These are phyloP conservation scores for Fomitopsis betulina DNA, from an alignment of 1,284 basidiomycete species.

Conservation along the genomic window DNA sequence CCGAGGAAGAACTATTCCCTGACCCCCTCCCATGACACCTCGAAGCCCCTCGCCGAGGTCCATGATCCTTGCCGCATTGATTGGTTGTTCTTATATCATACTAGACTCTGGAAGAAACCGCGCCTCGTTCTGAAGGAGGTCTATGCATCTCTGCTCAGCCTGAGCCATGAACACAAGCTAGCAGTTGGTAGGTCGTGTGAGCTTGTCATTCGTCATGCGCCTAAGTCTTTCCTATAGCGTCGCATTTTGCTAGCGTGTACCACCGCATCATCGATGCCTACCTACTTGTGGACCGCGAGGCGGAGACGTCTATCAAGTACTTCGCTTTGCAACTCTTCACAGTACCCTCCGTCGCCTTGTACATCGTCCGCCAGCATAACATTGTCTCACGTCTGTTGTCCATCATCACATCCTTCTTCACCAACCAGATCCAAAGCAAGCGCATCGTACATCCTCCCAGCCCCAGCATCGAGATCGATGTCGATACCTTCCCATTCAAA, in stretches of 20 bases:
- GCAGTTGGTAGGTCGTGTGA: constrained; percentile 52
- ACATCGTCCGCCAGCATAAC: constrained; percentile 72
- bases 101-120: constrained; percentile 81
- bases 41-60: constrained; percentile 45
- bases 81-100: constrained; percentile 75
- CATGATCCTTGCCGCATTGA: constrained; percentile 62
- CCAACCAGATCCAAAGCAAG: constrained; percentile 73
- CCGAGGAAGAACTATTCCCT: constrained; percentile 38
- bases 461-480: constrained; percentile 51
- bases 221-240: constrained; percentile 42
- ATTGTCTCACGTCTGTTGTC: constrained; percentile 75
- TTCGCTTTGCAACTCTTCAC: constrained; percentile 90
- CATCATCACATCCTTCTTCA: constrained; percentile 86
- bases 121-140: constrained; percentile 79
- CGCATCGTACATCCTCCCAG: constrained; percentile 54
- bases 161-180: constrained; percentile 74
- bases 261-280: constrained; percentile 87
- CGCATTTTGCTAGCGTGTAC: constrained; percentile 83
- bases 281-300: constrained; percentile 86
- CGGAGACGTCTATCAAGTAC: constrained; percentile 90
- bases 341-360: constrained; percentile 76
- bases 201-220: constrained; percentile 17
- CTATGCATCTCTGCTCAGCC: constrained; percentile 72
- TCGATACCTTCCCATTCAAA: constrained; percentile 83
- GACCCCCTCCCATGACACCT: constrained; percentile 29